These are phyloP conservation scores for Prosopis cineraria DNA, from an alignment of 306 rosid species.

Conservation along the genomic window DNA sequence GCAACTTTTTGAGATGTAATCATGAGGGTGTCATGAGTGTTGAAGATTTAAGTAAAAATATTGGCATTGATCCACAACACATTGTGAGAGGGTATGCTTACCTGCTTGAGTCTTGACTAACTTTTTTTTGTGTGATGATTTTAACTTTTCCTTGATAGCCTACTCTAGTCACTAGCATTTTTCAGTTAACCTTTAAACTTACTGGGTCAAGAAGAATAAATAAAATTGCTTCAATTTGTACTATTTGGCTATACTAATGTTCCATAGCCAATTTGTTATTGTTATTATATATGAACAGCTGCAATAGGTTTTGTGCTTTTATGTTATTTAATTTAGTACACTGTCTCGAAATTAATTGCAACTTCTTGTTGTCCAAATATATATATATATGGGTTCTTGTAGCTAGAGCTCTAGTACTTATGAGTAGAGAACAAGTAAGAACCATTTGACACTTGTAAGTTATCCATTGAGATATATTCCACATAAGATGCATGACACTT, in stretches of 20 bases:
- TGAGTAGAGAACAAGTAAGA: background rate
- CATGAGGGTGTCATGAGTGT: conserved; percentile 39
- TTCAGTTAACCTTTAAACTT: background rate
- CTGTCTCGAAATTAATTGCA: background rate
- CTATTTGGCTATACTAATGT: background rate
- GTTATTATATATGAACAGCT: background rate
- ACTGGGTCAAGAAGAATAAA: background rate
- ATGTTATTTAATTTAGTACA: background rate
- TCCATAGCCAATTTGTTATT: background rate
- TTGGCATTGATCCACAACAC: conserved; percentile 45
- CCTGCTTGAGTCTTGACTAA: background rate
- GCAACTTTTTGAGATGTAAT: conserved; percentile 55
- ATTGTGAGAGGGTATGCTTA: conserved; percentile 25
- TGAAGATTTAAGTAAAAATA: conserved; percentile 53
- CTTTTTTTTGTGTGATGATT: background rate
- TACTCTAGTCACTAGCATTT: background rate
- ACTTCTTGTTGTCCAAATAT: background rate
- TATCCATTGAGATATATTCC: background rate
- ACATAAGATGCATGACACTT: background rate
- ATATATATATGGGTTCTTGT: background rate
- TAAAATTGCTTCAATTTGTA: background rate
- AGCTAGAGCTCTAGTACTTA: conserved; percentile 7
- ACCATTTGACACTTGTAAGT: background rate
- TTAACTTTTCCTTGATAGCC: conserved; percentile 5
- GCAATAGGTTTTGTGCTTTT: conserved; percentile 4